Base-by-base conservation (phyloP, 2,329 filamentous ascomycete genomes). In the Ophiocordyceps sinensis region DNA sequence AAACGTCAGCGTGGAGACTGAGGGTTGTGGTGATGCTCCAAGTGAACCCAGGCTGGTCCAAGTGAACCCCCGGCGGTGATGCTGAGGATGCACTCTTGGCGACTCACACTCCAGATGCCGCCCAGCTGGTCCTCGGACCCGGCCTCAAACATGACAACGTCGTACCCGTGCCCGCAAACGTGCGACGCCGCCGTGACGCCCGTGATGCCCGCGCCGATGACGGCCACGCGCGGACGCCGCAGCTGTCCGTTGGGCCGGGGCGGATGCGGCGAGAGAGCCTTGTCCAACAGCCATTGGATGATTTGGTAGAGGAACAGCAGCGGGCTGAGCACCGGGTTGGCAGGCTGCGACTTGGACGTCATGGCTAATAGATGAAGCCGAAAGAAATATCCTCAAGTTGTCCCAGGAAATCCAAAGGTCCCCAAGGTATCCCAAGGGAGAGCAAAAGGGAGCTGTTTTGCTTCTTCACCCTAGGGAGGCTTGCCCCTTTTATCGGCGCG, bases 121-220 rank as follows among this genome's bases (percentile, higher is more conserved):
- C 84, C 84, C 0, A 93, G 58, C 21, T 75, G 68, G 14, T 82
- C 70, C 47, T 77, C 67, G 4, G 68, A 60, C 1, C 82, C 81
- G 8, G 76, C 74, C 55, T 93, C 85, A 48, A 93, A 93, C 32
- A 93, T 74, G 17, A 73, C 71, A 7, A 86, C 81, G 46, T 91
- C 83, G 49, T 89, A 89, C 36, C 85, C 85, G 73, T 91, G 83
- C 2, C 85, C 85, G 30, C 88, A 76, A 53, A 83, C 87, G 56
- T 93, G 85, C 1, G 83, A 77, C 0, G 86, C 86, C 8, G 84
- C 77, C 1, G 84, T 85, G 3, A 91, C 77, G 4, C 85, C 73
- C 0, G 73, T 91, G 41, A 93, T 67, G 2, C 81, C 80, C 26
- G 79, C 77, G 3, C 81, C 80, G 47, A 85, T 77, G 28, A 85